Conservation (phyloP, 1,284 basidiomycete species). For the Leccinum griseonigrum region DNA sequence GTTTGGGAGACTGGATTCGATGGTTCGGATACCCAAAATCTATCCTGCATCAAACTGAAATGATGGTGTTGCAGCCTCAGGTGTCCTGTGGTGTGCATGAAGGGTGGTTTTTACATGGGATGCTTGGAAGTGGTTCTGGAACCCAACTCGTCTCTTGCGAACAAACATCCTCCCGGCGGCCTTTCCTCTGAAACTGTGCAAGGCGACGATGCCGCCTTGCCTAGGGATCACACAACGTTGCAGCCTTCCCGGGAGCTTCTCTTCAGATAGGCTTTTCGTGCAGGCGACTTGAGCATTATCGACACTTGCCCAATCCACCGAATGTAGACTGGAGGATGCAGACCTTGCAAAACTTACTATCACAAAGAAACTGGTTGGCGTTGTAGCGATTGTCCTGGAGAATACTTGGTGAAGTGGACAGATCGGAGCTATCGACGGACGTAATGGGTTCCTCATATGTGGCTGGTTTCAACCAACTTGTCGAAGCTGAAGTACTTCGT, state of each 20-base stretch:
- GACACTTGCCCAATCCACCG: constrained; percentile 57
- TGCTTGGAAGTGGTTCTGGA: constrained; percentile 61
- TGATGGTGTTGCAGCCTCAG: constrained; percentile 48
- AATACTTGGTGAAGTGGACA: constrained; percentile 89
- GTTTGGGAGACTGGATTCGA: constrained; percentile 80
- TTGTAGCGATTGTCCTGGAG: constrained; percentile 81
- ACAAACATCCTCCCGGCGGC: constrained; percentile 17
- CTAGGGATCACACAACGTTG: constrained; percentile 11
- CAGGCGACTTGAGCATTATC: constrained; percentile 79
- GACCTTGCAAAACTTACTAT: constrained; percentile 62
- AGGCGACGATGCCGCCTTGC: constrained; percentile 23
- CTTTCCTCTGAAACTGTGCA: constrained; percentile 14
- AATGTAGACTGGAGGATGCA: constrained; percentile 35
- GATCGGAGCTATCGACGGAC: constrained; percentile 73
- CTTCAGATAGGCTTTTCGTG: constrained; percentile 81
- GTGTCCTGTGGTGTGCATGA: constrained; percentile 77
- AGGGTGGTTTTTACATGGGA: constrained; percentile 72
- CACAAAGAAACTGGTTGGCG: constrained; percentile 64
- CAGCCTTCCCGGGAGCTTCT: constrained; percentile 46
- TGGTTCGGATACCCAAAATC: constrained; percentile 49
- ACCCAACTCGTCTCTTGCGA: constrained; percentile 36
- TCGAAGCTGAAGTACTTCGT: constrained; percentile 78
- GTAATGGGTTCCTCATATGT: constrained; percentile 90
- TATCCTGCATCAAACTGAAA: constrained; percentile 11
- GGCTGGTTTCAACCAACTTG: constrained; percentile 66